These are phyloP conservation scores for Cucurbita moschata DNA, from an alignment of 306 rosid genomes.

Conservation along the genomic window DNA sequence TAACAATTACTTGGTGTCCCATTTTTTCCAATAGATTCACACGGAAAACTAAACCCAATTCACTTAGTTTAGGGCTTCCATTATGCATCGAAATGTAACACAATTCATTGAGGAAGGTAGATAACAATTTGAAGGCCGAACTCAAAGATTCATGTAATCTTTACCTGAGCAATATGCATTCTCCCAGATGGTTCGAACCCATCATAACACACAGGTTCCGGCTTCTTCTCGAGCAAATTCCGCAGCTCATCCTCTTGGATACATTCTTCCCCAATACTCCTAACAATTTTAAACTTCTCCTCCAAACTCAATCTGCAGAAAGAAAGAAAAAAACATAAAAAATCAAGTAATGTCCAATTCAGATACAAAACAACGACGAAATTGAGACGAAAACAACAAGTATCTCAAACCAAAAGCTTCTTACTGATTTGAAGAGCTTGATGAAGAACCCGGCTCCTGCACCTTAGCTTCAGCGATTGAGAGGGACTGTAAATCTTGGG, in stretches of 20 bases:
- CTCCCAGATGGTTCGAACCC: slow-evolving; percentile 90
- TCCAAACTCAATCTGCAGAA: slow-evolving; percentile 31
- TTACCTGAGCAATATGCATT: slow-evolving; percentile 95
- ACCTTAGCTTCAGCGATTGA: slow-evolving; percentile 17
- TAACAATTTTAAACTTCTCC: slow-evolving; percentile 36
- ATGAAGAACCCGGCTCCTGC: slow-evolving; percentile 13
- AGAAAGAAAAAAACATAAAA: not conserved
- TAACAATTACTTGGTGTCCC: not conserved
- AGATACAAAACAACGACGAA: not conserved
- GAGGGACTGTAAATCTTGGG: slow-evolving; percentile 23
- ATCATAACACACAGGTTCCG: slow-evolving; percentile 69
- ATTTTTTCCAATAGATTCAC: not conserved
- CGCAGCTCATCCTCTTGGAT: slow-evolving; percentile 73
- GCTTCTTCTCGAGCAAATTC: slow-evolving; percentile 46
- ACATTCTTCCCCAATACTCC: slow-evolving; percentile 83
- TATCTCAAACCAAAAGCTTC: not conserved
- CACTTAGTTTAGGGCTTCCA: not conserved
- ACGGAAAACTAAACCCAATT: not conserved
- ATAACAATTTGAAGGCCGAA: not conserved
- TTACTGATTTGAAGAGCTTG: slow-evolving; percentile 19
- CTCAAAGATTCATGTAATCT: not conserved
- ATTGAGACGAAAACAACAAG: not conserved
- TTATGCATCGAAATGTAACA: not conserved
- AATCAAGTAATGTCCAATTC: not conserved
- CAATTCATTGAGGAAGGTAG: not conserved